Evolutionary conservation across 1,139 yeast genomes (phyloP).

Genomic region (Meyerozyma smithsonii): DNA sequence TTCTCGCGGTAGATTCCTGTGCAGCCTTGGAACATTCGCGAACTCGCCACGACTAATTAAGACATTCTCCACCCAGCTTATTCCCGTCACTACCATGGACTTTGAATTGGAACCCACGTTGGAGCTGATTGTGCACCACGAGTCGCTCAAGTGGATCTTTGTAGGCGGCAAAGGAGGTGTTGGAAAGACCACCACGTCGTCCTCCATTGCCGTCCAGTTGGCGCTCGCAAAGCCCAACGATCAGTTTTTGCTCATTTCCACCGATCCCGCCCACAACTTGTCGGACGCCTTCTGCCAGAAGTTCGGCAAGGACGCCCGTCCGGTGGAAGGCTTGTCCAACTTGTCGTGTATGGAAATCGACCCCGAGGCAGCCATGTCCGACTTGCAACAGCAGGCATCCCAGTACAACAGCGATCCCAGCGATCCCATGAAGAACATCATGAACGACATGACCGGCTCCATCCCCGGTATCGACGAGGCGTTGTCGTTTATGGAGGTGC

Average conservation of each 20-base stretch:
- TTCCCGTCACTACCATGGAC: constrained; percentile 25
- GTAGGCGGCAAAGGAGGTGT: constrained; percentile 99
- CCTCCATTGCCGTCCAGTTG: constrained; percentile 88
- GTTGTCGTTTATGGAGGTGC: constrained; percentile 92
- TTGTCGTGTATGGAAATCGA: constrained; percentile 98
- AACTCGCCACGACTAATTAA: not conserved
- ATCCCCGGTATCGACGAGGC: constrained; percentile 99
- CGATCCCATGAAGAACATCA: constrained; percentile 63
- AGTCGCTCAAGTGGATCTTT: constrained; percentile 86
- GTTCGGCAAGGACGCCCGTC: constrained; percentile 93
- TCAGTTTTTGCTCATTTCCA: constrained; percentile 82
- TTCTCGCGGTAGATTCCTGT: too few relatives aligned
- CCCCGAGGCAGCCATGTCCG: constrained; percentile 91
- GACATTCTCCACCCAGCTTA: too few relatives aligned
- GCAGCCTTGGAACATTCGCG: not conserved
- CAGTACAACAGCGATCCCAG: constrained; percentile 54
- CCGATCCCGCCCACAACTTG: constrained; percentile 97
- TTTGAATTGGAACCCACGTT: constrained; percentile 62
- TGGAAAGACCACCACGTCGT: constrained; percentile 96
- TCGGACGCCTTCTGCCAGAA: constrained; percentile 98
- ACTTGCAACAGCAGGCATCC: constrained; percentile 62
- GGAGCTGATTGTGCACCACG: constrained; percentile 59
- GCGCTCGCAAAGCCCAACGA: constrained; percentile 77
- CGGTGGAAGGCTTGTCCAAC: constrained; percentile 83
- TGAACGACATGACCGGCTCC: constrained; percentile 90